phyloP scores from a whole-genome alignment of 257 asterid genomes.

The Cordia subcordata region DNA sequence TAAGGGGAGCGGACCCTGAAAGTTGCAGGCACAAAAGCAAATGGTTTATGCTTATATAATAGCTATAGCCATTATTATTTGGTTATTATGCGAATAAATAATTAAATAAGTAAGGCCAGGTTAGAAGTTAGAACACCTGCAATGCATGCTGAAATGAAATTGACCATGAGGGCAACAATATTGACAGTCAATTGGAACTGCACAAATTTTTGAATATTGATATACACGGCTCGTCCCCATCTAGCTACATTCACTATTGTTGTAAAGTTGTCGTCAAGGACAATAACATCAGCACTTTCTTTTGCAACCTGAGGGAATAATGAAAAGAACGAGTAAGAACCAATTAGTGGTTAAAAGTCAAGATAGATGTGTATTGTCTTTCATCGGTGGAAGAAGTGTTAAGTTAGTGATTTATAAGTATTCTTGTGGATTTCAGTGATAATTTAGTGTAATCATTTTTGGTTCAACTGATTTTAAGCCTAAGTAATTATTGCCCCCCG shows the following conservation, averaged over 20 bases:
- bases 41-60: no score
- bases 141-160: conserved; percentile 77
- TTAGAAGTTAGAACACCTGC: conserved; percentile 40
- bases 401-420: no score
- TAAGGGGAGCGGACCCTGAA: conserved; percentile 96
- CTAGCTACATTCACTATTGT: conserved; percentile 92
- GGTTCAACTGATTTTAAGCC: no score
- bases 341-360: not conserved
- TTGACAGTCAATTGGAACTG: conserved; percentile 96
- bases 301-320: conserved; percentile 72
- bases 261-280: conserved; percentile 88
- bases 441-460: no score
- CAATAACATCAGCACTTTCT: conserved; percentile 95
- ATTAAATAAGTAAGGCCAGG: no score
- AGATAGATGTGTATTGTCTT: no score
- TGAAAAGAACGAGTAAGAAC: conserved; percentile 3
- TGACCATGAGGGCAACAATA: conserved; percentile 89
- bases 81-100: no score
- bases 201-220: conserved; percentile 95
- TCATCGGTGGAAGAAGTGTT: no score
- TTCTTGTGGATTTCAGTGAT: no score
- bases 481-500: no score
- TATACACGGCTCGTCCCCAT: conserved; percentile 98
- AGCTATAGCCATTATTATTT: no score
- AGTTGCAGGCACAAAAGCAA: no score